Evolutionary conservation across 805 yeast species (phyloP).

Genomic region (Grigorovia jiainica): DNA sequence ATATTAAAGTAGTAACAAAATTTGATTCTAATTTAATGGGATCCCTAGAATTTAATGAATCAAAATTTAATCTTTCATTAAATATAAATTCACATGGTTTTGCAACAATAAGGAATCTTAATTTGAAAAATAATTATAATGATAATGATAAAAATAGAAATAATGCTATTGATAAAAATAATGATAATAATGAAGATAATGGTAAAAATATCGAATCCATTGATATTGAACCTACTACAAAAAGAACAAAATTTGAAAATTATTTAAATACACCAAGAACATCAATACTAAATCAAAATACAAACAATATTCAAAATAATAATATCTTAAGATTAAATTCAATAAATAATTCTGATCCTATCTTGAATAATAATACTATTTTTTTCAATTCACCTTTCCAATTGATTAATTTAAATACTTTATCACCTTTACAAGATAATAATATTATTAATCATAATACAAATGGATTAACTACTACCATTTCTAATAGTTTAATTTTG

Average conservation of each 20-base stretch:
- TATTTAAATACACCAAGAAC: neutral
- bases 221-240: too few species aligned
- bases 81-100: slow-evolving; percentile 25
- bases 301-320: neutral
- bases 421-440: neutral
- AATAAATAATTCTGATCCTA: too few species aligned
- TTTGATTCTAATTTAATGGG: neutral
- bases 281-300: too few species aligned
- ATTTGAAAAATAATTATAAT: neutral
- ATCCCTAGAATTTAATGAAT: neutral
- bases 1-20: neutral
- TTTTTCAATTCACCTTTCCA: neutral
- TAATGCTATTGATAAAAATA: too few species aligned
- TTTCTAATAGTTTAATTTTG: neutral
- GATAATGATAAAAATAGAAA: neutral
- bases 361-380: neutral
- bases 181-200: too few species aligned
- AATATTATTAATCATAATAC: too few species aligned
- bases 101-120: slow-evolving; percentile 19
- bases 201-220: too few species aligned
- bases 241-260: neutral
- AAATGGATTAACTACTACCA: too few species aligned
- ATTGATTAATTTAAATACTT: neutral
- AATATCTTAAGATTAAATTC: too few species aligned
- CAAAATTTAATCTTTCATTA: slow-evolving; percentile 16